Conservation (phyloP, 495 filamentous ascomycete genomes). For the Tuber borchii region DNA sequence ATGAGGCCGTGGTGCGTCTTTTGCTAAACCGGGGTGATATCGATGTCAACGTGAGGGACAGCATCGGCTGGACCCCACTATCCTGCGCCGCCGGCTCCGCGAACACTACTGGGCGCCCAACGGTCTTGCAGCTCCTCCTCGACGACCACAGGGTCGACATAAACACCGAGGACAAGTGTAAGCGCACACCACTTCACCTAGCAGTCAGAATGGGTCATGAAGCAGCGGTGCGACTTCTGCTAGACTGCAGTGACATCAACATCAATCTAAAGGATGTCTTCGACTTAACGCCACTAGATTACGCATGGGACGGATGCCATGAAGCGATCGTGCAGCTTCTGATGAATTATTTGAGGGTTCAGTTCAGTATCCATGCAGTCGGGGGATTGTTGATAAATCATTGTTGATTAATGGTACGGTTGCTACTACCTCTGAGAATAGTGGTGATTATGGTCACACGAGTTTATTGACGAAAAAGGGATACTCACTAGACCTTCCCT, state of each 20-base stretch:
- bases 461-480: not conserved
- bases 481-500: not conserved
- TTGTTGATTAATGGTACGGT: constrained; percentile 2
- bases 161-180: constrained; percentile 21
- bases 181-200: constrained; percentile 24
- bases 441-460: not conserved
- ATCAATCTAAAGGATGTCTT: constrained; percentile 11
- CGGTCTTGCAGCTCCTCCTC: constrained; percentile 17
- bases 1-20: constrained; percentile 29
- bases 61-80: constrained; percentile 19
- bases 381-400: not conserved
- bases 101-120: constrained; percentile 13
- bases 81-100: constrained; percentile 26
- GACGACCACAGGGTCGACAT: constrained; percentile 18
- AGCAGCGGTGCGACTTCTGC: constrained; percentile 35
- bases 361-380: not conserved
- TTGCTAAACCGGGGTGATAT: constrained; percentile 26
- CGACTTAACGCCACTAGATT: constrained; percentile 14
- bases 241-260: constrained; percentile 26
- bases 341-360: not conserved
- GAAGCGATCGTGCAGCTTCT: constrained; percentile 18
- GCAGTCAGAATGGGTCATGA: constrained; percentile 31
- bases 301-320: constrained; percentile 23
- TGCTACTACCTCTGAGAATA: not conserved
- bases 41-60: constrained; percentile 26